Evolutionary conservation across 805 yeast genomes (phyloP).

Genomic region (Grigorovia yakushimaensis): DNA sequence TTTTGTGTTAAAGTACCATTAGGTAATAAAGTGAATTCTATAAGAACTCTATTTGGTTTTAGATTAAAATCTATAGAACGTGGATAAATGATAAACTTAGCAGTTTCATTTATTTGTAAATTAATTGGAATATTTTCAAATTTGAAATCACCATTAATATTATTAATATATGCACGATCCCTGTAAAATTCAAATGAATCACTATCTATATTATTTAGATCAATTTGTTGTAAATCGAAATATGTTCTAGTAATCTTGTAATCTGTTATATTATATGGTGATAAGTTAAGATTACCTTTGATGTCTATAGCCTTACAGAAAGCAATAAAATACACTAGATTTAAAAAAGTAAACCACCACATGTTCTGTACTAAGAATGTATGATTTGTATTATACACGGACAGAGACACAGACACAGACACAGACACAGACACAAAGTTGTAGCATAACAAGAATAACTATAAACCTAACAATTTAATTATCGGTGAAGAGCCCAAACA

Average conservation of each 20-base stretch:
- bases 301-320: slow-evolving; percentile 14
- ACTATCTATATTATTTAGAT: slow-evolving; percentile 14
- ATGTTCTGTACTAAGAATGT: neutral
- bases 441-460: too few species aligned
- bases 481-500: neutral
- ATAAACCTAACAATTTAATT: neutral
- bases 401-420: too few species aligned
- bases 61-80: slow-evolving; percentile 25
- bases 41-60: slow-evolving; percentile 26
- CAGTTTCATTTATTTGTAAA: slow-evolving; percentile 16
- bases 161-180: slow-evolving; percentile 8
- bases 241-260: slow-evolving; percentile 15
- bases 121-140: slow-evolving; percentile 23
- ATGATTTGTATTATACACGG: too few species aligned
- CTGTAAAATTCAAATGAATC: slow-evolving; percentile 7
- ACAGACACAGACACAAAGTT: too few species aligned
- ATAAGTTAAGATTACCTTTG: slow-evolving; percentile 21
- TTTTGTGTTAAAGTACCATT: slow-evolving; percentile 11
- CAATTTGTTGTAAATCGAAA: slow-evolving; percentile 18
- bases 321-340: neutral
- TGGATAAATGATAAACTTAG: slow-evolving; percentile 23
- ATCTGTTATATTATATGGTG: slow-evolving; percentile 12
- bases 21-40: slow-evolving; percentile 15
- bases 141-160: slow-evolving; percentile 19
- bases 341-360: neutral